Base-by-base conservation (phyloP, 257 asterid genomes). In the Striga asiatica region DNA sequence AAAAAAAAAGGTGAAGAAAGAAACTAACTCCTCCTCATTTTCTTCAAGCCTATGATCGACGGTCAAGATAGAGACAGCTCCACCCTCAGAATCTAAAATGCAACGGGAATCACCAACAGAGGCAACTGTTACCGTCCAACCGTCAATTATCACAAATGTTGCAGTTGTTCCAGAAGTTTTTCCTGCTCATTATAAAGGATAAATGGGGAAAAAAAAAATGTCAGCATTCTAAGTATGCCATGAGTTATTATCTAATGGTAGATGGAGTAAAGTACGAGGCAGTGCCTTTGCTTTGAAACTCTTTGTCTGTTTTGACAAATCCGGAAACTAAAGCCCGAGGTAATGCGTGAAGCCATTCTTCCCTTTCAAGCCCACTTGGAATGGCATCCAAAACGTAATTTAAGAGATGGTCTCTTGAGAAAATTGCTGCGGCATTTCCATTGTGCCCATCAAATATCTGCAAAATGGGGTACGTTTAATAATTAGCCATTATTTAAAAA, bases 51-150 rank as follows among this genome's bases (percentile, higher is more conserved):
- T 77, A 54, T 89, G 97, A 71, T 89, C 97, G 37, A 81, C 95
- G 0, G 95, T 83, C 77, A 89, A 76, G 62, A 65, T 74, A 11
- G 88, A 73, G 51, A 85, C 73, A 6, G 64, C 73, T 28, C 81
- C 82, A 0, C 88, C 93, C 66, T 77, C 72, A 63, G 48, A 41
- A 41, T 85, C 97, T 70, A 85, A 66, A 45, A 89, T 68, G 68
- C 97, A 89, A 37, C 94, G 94, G 1, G 97, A 85, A 66, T 89
- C 97, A 34, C 95, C 97, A 28, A 89, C 97, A 2, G 82, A 85
- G 0, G 97, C 97, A 35, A 85, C 94, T 9, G 95, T 83, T 58
- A 89, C 93, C 1, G 94, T 85, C 94, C 88, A 83, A 29, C 94
- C 94, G 34, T 89, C 97, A 22, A 89, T 69, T 8, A 89, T 71